Evolutionary conservation across 169 alveolate species (phyloP).

Genomic region (Eimeria maxima): DNA sequence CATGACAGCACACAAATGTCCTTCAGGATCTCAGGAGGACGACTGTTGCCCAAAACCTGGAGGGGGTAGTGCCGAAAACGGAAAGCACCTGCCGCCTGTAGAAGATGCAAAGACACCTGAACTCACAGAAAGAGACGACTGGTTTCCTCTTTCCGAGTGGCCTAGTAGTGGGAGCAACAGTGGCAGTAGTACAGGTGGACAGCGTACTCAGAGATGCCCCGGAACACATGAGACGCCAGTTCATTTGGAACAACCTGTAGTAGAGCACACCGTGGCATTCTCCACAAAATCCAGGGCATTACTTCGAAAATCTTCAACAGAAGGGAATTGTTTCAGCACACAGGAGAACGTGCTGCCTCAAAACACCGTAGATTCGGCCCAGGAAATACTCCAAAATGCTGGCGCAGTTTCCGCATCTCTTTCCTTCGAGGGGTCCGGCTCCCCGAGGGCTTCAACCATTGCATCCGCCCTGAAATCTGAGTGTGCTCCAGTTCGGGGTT

Average conservation of each 20-base stretch:
- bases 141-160: slow-evolving; percentile 61
- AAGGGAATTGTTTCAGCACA: background rate
- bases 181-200: background rate
- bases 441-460: background rate
- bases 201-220: background rate
- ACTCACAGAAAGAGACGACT: background rate
- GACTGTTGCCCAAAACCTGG: background rate
- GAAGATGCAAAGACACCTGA: background rate
- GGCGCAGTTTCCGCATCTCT: background rate
- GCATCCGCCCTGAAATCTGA: background rate
- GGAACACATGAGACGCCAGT: background rate
- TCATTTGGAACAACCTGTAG: background rate
- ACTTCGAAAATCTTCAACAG: background rate
- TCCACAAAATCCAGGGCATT: background rate
- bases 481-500: background rate
- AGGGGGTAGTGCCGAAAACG: background rate
- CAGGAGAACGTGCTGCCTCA: background rate
- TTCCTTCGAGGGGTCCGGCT: background rate
- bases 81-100: background rate
- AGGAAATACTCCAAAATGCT: background rate
- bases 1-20: background rate
- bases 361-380: background rate
- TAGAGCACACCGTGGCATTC: background rate
- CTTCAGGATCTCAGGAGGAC: slow-evolving; percentile 13
- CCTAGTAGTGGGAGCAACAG: slow-evolving; percentile 7